A percentile compares a stretch with the other conserved stretches of the same genome.
phyloP scores from a whole-genome alignment of 2,329 filamentous ascomycete species.

The Apiospora aurea region DNA sequence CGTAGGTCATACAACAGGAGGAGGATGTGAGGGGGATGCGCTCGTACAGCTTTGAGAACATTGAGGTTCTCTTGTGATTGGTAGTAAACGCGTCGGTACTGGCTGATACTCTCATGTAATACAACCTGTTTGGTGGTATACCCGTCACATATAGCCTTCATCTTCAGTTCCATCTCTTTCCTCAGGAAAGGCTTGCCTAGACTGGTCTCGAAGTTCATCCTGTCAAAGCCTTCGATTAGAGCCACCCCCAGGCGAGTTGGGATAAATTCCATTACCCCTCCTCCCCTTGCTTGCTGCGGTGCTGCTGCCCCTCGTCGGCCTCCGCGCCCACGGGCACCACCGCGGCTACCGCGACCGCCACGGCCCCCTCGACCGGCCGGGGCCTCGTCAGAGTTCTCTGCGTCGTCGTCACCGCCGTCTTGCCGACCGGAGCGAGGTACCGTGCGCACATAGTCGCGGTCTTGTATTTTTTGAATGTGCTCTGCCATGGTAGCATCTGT shows the following conservation, averaged over 20 bases:
- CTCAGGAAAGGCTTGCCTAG: slow-evolving; percentile 94
- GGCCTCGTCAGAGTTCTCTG: slow-evolving; percentile 48
- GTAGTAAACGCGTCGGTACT: slow-evolving; percentile 86
- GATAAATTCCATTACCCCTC: slow-evolving; percentile 82
- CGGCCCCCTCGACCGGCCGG: slow-evolving; percentile 49
- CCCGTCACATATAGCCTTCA: slow-evolving; percentile 96
- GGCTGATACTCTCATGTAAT: slow-evolving; percentile 81
- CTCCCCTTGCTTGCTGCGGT: slow-evolving; percentile 43
- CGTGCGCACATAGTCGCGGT: slow-evolving; percentile 83
- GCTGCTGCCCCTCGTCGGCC: slow-evolving; percentile 50
- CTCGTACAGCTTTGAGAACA: slow-evolving; percentile 66
- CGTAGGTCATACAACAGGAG: slow-evolving; percentile 19
- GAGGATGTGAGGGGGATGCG: not conserved
- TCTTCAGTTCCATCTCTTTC: slow-evolving; percentile 97
- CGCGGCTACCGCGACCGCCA: slow-evolving; percentile 57
- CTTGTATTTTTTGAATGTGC: slow-evolving; percentile 95
- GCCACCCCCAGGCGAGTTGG: slow-evolving; percentile 91
- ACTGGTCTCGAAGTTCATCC: slow-evolving; percentile 90
- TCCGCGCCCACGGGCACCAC: slow-evolving; percentile 53
- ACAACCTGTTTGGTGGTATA: slow-evolving; percentile 76
- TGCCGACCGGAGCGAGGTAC: slow-evolving; percentile 51
- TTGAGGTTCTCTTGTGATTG: slow-evolving; percentile 80
- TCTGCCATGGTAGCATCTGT: slow-evolving; percentile 99
- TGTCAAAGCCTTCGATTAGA: slow-evolving; percentile 92
- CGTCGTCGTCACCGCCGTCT: slow-evolving; percentile 47